phyloP scores from a whole-genome alignment of 2,329 filamentous ascomycete species.

The Botrytis medusae region DNA sequence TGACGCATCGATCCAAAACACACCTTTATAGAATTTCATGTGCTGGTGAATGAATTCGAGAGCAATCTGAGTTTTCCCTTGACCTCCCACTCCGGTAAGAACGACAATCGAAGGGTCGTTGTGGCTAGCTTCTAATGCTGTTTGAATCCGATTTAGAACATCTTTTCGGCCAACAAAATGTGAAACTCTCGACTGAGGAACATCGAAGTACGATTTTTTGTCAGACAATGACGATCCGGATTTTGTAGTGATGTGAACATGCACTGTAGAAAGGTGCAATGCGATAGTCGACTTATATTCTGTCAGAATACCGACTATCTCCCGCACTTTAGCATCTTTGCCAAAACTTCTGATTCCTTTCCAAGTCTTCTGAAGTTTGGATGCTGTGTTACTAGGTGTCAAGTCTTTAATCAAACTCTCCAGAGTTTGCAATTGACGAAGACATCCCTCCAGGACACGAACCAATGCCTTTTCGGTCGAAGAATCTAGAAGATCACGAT shows the following conservation, averaged over 20 bases:
- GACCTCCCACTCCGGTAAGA: constrained; percentile 16
- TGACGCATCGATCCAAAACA: constrained; percentile 34
- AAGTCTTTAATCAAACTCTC: constrained; percentile 16
- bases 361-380: constrained; percentile 19
- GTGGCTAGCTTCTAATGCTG: not conserved
- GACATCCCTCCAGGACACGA: constrained; percentile 17
- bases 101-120: constrained; percentile 11
- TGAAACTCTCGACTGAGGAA: constrained; percentile 1
- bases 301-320: constrained; percentile 10
- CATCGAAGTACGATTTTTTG: not conserved
- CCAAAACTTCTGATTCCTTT: constrained; percentile 18
- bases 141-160: not conserved
- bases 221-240: not conserved
- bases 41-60: constrained; percentile 11
- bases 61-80: constrained; percentile 22
- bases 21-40: constrained; percentile 16
- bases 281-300: constrained; percentile 17
- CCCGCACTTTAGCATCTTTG: constrained; percentile 19
- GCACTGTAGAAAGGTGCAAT: constrained; percentile 14
- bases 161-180: constrained; percentile 16
- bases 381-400: constrained; percentile 17
- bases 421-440: constrained; percentile 9
- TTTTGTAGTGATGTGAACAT: not conserved
- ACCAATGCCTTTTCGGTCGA: constrained; percentile 14
- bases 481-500: not conserved